phyloP scores from a whole-genome alignment of 139 green algal species.

The Closterium sp. region DNA sequence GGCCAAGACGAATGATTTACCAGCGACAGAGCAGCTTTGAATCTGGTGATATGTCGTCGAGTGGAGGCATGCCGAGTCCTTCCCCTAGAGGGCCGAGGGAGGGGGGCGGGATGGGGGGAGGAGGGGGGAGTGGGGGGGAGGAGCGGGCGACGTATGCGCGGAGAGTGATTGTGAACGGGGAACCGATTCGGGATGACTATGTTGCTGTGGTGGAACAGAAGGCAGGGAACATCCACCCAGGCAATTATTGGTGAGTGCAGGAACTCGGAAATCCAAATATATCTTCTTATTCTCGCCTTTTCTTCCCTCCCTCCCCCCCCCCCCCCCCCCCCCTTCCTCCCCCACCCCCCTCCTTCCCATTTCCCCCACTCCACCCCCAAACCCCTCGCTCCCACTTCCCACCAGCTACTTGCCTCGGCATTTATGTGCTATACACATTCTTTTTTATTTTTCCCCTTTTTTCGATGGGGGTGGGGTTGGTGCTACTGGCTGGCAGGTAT shows the following conservation, averaged over 20 bases:
- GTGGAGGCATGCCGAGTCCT: background rate
- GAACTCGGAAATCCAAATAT: background rate
- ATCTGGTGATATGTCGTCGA: background rate
- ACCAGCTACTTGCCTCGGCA: slow-evolving; percentile 9
- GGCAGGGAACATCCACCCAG: slow-evolving; percentile 22
- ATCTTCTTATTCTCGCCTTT: background rate
- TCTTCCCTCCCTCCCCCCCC: background rate
- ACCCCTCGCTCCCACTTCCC: background rate
- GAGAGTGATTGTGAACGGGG: slow-evolving; percentile 16
- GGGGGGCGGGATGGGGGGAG: background rate
- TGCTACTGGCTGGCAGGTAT: background rate
- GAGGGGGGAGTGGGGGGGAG: background rate
- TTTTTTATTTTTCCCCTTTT: too few relatives aligned
- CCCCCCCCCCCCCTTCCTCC: too few relatives aligned
- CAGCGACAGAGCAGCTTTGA: background rate
- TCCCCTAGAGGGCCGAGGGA: background rate
- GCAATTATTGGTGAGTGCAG: slow-evolving; percentile 33
- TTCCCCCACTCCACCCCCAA: too few relatives aligned
- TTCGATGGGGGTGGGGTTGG: too few relatives aligned
- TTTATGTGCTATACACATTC: background rate
- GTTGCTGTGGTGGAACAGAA: slow-evolving; percentile 12
- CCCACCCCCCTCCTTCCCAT: background rate
- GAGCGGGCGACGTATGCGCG: background rate
- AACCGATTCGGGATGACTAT: slow-evolving; percentile 6
- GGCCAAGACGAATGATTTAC: background rate